A percentile compares a stretch with the other conserved stretches of the same genome.
Evolutionary conservation across 2,329 filamentous ascomycete species (phyloP).

Genomic region (Canariomyces notabilis): DNA sequence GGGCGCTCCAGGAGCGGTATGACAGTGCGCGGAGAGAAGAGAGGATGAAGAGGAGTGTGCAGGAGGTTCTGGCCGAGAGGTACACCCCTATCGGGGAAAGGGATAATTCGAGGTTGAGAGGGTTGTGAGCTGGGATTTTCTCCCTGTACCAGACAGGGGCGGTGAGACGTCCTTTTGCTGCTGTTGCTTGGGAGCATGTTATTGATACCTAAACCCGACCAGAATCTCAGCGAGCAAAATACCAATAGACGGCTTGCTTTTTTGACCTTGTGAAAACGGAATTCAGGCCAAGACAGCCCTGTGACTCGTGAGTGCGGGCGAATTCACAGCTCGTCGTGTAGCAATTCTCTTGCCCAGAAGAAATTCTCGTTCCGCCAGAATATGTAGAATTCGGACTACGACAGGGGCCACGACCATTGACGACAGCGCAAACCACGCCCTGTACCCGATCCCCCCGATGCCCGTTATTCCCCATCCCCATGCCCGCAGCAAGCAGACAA

Average conservation of each 20-base stretch:
- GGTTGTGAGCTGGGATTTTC: too few species aligned
- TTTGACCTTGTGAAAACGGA: too few species aligned
- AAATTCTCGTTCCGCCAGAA: slow-evolving; percentile 53
- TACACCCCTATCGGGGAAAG: slow-evolving; percentile 46
- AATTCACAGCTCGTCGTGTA: too few species aligned
- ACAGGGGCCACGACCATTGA: slow-evolving; percentile 45
- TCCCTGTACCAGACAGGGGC: too few species aligned
- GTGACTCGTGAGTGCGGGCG: too few species aligned
- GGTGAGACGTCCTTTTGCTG: too few species aligned
- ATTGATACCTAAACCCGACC: too few species aligned
- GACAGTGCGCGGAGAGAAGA: slow-evolving; percentile 34
- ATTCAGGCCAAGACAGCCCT: too few species aligned
- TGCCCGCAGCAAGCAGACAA: slow-evolving; percentile 40
- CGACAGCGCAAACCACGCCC: slow-evolving; percentile 43
- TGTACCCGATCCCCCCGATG: slow-evolving; percentile 39
- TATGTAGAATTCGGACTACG: slow-evolving; percentile 51
- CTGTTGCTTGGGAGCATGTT: too few species aligned
- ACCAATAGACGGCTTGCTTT: too few species aligned
- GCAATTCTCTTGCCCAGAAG: too few species aligned
- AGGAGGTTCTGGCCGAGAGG: slow-evolving; percentile 50
- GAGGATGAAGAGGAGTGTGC: slow-evolving; percentile 43
- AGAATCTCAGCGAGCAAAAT: too few species aligned
- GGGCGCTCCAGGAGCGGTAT: slow-evolving; percentile 49
- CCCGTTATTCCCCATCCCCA: slow-evolving; percentile 46
- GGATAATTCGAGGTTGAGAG: slow-evolving; percentile 41